These are phyloP conservation scores for Wallacemonas sp. DNA, from an alignment of 208 protist species.

Conservation along the genomic window DNA sequence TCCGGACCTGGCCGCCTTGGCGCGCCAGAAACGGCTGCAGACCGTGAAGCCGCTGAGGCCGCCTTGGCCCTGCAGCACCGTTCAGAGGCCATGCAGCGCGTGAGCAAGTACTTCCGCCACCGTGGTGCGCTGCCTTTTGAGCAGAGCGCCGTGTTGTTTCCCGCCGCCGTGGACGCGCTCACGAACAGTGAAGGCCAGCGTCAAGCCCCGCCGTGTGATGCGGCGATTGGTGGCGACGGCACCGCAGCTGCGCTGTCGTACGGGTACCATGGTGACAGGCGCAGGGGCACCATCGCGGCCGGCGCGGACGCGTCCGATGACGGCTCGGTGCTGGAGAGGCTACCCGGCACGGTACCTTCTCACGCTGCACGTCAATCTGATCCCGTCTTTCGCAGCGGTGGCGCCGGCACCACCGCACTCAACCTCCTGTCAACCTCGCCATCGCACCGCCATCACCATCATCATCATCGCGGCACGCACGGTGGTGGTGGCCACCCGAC, in stretches of 20 bases:
- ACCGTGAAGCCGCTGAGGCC: background rate
- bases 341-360: no score
- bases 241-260: no score
- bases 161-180: background rate
- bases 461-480: no score
- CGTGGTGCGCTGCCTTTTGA: conserved; percentile 10
- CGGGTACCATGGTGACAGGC: no score
- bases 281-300: no score
- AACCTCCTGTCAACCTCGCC: conserved; percentile 25
- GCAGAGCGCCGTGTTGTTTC: conserved; percentile 12
- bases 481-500: no score
- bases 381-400: conserved; percentile 26
- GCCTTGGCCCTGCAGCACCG: background rate
- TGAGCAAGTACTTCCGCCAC: conserved; percentile 2
- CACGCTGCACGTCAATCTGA: no score
- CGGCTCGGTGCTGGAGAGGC: no score
- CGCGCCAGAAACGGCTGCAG: background rate
- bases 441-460: conserved; percentile 16
- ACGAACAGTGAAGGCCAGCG: background rate
- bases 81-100: conserved; percentile 7
- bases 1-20: background rate
- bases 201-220: background rate
- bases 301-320: no score
- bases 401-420: conserved; percentile 41
- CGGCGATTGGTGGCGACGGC: background rate